Evolutionary conservation across 495 filamentous ascomycete genomes (phyloP).

Genomic region (Lasiosphaeria ovina): DNA sequence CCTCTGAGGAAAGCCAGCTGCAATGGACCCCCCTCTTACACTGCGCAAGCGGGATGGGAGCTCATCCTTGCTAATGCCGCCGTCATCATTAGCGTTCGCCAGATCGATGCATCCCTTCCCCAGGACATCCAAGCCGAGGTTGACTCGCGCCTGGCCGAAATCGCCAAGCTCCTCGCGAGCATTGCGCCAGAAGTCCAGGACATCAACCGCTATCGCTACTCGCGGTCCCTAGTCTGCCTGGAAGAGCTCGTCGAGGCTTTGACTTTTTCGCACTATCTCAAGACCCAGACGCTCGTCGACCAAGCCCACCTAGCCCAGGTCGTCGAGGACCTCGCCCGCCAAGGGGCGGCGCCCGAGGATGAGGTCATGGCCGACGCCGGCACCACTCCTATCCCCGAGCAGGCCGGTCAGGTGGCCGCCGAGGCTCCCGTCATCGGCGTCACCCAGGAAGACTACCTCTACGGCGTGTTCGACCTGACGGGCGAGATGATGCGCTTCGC

Average conservation of each 20-base stretch:
- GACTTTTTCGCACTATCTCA: constrained; percentile 81
- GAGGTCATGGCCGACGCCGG: constrained; percentile 25
- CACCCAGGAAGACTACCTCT: constrained; percentile 83
- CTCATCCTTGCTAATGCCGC: not conserved
- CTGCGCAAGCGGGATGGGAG: too few relatives aligned
- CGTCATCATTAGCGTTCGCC: constrained; percentile 49
- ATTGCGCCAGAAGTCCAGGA: constrained; percentile 71
- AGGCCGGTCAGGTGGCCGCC: not conserved
- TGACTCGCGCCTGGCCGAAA: constrained; percentile 61
- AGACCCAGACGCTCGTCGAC: constrained; percentile 69
- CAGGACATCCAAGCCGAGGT: constrained; percentile 62
- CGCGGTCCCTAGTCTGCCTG: constrained; percentile 77
- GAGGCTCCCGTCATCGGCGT: constrained; percentile 52
- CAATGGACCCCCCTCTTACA: too few relatives aligned
- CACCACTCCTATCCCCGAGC: constrained; percentile 6
- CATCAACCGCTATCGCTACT: constrained; percentile 81
- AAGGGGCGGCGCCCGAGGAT: constrained; percentile 25
- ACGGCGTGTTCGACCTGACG: constrained; percentile 87
- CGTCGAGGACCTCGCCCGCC: constrained; percentile 38
- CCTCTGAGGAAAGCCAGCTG: too few relatives aligned
- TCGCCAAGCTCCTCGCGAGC: constrained; percentile 61
- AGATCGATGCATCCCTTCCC: constrained; percentile 62
- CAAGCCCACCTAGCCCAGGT: constrained; percentile 52
- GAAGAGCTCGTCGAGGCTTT: constrained; percentile 93
- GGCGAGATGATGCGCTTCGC: constrained; percentile 97